Percentiles rank a stretch among this genome's conserved stretches.
Conservation (phyloP, 441 rosid species). For the Gossypium schwendimanii region DNA sequence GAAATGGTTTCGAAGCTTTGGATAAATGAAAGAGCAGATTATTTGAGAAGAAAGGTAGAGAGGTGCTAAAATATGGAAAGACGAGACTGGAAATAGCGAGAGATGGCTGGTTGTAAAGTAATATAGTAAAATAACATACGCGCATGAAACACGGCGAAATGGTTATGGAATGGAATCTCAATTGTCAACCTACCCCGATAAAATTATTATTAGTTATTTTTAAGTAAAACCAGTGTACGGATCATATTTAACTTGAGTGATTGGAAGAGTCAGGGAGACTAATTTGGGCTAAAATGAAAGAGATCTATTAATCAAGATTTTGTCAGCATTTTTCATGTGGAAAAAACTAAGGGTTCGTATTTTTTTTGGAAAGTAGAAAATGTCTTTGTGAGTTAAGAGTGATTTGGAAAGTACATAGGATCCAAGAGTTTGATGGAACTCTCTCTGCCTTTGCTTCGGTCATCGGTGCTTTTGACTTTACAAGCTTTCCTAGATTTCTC, state of each 20-base stretch:
- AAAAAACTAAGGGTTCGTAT: neutral
- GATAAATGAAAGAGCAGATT: neutral
- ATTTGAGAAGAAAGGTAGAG: neutral
- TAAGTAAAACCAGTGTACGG: neutral
- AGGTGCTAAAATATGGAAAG: neutral
- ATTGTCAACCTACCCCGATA: neutral
- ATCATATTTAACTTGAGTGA: no score
- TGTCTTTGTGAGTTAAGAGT: no score
- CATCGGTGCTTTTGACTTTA: neutral
- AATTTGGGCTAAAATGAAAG: no score
- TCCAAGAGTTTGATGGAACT: neutral
- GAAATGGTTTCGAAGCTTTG: neutral
- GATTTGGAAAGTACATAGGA: neutral
- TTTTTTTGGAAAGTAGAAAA: neutral
- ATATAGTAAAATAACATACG: neutral
- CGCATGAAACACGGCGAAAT: conserved; percentile 17
- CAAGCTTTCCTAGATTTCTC: neutral
- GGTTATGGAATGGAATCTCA: neutral
- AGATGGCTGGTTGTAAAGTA: neutral
- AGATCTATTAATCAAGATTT: no score
- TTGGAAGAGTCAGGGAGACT: no score
- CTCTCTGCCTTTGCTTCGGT: neutral
- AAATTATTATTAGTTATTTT: neutral
- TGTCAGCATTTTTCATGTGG: neutral
- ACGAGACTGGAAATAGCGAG: conserved; percentile 11